These are phyloP conservation scores for Pichia phayaonensis DNA, from an alignment of 805 yeast genomes.

Conservation along the genomic window DNA sequence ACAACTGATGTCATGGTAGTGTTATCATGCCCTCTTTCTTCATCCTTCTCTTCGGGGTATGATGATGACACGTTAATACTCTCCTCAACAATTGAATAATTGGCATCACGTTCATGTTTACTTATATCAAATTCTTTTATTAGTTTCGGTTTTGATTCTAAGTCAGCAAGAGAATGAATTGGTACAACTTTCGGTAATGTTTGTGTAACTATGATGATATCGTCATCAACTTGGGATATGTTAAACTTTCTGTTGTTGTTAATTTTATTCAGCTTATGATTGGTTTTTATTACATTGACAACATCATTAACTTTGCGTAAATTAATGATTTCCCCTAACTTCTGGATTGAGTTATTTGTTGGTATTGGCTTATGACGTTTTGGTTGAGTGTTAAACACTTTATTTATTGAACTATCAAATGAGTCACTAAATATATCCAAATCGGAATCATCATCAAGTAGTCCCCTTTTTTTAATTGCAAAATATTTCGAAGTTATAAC, in stretches of 20 bases:
- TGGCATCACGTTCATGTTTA: not conserved
- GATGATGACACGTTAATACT: not conserved
- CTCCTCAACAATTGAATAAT: not conserved
- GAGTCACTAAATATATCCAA: constrained; percentile 4
- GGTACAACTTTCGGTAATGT: not conserved
- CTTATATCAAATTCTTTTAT: not conserved
- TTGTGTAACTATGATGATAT: constrained; percentile 3
- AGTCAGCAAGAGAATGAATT: not conserved
- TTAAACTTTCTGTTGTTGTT: not conserved
- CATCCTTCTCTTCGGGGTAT: not conserved
- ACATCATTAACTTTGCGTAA: not conserved
- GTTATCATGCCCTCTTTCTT: not conserved
- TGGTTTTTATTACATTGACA: not conserved
- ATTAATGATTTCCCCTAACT: not conserved
- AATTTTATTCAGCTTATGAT: not conserved
- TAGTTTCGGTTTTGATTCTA: too few relatives aligned
- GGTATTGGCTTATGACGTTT: not conserved
- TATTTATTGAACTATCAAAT: constrained; percentile 3
- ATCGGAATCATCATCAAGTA: constrained; percentile 1
- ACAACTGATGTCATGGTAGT: not conserved
- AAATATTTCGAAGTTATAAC: constrained; percentile 1
- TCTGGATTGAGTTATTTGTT: not conserved
- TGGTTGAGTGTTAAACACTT: not conserved
- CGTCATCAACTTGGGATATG: not conserved
- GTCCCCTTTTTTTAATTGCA: not conserved